Conservation (phyloP, 2,329 filamentous ascomycete genomes). For the Sclerotinia spermophila region DNA sequence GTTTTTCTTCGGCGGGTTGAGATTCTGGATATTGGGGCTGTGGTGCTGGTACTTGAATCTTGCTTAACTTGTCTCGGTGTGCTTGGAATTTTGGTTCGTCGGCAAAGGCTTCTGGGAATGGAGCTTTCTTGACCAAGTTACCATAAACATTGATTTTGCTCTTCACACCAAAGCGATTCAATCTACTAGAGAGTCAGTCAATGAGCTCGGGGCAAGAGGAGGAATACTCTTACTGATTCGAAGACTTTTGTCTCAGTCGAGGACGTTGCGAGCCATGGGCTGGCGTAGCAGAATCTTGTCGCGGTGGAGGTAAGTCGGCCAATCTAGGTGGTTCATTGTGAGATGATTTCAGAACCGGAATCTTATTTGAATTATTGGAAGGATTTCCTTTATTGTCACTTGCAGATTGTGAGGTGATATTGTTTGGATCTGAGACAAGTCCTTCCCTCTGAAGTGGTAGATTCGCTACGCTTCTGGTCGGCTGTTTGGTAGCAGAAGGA, state of each 20-base stretch:
- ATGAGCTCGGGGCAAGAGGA: neutral
- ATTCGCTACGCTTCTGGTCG: neutral
- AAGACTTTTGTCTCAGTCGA: neutral
- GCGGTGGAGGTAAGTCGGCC: neutral
- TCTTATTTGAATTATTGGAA: neutral
- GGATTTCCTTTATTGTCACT: neutral
- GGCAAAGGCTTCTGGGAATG: slow-evolving; percentile 1
- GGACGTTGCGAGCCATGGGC: neutral
- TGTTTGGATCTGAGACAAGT: neutral
- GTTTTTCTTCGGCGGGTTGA: neutral
- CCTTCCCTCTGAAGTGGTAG: neutral
- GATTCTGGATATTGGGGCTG: neutral
- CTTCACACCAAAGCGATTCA: neutral
- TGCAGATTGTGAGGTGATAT: neutral
- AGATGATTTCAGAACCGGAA: neutral
- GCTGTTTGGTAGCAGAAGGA: neutral
- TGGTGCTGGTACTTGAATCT: neutral
- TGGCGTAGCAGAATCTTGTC: neutral
- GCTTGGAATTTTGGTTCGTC: neutral
- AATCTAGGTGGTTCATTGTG: neutral
- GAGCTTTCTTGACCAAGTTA: neutral
- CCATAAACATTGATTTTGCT: neutral
- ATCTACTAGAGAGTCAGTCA: neutral
- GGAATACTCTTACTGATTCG: neutral
- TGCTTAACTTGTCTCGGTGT: neutral